These are phyloP conservation scores for Mycena latifolia DNA, from an alignment of 768 basidiomycete species.

Conservation along the genomic window DNA sequence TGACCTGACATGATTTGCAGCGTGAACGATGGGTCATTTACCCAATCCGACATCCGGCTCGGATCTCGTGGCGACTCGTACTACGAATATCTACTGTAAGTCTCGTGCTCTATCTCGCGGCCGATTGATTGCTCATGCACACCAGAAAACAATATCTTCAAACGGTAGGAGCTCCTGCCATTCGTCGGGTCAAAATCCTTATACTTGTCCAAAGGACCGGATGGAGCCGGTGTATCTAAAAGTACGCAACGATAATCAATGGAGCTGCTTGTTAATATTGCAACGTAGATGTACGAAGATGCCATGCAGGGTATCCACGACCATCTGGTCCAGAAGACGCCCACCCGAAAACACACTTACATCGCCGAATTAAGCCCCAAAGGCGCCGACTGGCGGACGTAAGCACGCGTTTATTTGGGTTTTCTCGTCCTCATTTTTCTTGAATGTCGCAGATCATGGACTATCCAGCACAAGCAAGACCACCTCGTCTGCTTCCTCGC, in stretches of 20 bases:
- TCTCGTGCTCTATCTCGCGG: not conserved
- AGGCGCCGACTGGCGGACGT: constrained; percentile 36
- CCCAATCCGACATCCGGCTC: constrained; percentile 73
- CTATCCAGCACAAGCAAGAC: constrained; percentile 76
- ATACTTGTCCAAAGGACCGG: constrained; percentile 52
- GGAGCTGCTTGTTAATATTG: not conserved
- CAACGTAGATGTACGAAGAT: constrained; percentile 76
- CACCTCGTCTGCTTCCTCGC: constrained; percentile 88
- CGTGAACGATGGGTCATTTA: constrained; percentile 37
- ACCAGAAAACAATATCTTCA: constrained; percentile 72
- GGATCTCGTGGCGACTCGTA: constrained; percentile 86
- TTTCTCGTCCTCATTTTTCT: constrained; percentile 39
- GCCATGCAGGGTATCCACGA: constrained; percentile 78
- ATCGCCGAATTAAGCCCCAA: constrained; percentile 75
- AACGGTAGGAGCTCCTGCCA: constrained; percentile 57
- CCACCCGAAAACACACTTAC: constrained; percentile 63
- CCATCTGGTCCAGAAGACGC: constrained; percentile 67
- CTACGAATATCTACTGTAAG: constrained; percentile 81
- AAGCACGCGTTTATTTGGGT: constrained; percentile 32
- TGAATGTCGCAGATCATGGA: constrained; percentile 58
- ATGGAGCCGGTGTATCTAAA: constrained; percentile 73
- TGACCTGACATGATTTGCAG: constrained; percentile 29
- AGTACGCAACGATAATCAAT: constrained; percentile 43
- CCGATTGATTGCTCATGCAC: too few species aligned
- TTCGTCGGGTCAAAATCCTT: not conserved